Percentiles rank a stretch among this genome's conserved stretches.
phyloP scores from a whole-genome alignment of 768 basidiomycete species.

The Termitomyces sp. region DNA sequence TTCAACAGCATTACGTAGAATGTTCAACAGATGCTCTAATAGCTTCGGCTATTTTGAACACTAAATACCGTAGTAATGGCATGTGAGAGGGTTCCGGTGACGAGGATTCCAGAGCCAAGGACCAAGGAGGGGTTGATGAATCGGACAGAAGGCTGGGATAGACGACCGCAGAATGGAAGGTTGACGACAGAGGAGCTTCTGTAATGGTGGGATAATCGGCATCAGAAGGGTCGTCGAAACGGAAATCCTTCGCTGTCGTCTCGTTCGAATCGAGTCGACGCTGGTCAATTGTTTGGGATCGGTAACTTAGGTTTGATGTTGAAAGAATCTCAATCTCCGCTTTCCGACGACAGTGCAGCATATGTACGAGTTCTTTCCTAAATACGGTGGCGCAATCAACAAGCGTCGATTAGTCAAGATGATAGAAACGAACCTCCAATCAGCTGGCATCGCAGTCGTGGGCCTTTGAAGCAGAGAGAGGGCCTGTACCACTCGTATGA shows the following conservation, averaged over 20 bases:
- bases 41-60: conserved; percentile 20
- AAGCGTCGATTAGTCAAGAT: neutral
- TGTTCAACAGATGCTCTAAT: conserved; percentile 9
- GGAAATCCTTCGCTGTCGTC: neutral
- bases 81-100: conserved; percentile 13
- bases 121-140: neutral
- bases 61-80: conserved; percentile 22
- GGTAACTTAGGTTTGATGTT: conserved; percentile 8
- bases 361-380: conserved; percentile 78
- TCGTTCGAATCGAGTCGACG: neutral
- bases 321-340: conserved; percentile 86
- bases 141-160: conserved; percentile 6
- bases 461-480: conserved; percentile 53
- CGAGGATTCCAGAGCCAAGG: neutral
- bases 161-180: neutral
- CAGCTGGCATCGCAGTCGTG: conserved; percentile 38
- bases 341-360: conserved; percentile 81
- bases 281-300: neutral
- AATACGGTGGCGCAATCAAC: neutral
- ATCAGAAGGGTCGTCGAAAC: neutral
- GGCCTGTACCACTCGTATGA: conserved; percentile 44
- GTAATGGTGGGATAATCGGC: neutral
- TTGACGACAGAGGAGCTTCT: neutral
- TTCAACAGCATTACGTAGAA: neutral
- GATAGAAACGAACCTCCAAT: conserved; percentile 58